These are phyloP conservation scores for Neurospora sp. DNA, from an alignment of 495 filamentous ascomycete genomes.

Conservation along the genomic window DNA sequence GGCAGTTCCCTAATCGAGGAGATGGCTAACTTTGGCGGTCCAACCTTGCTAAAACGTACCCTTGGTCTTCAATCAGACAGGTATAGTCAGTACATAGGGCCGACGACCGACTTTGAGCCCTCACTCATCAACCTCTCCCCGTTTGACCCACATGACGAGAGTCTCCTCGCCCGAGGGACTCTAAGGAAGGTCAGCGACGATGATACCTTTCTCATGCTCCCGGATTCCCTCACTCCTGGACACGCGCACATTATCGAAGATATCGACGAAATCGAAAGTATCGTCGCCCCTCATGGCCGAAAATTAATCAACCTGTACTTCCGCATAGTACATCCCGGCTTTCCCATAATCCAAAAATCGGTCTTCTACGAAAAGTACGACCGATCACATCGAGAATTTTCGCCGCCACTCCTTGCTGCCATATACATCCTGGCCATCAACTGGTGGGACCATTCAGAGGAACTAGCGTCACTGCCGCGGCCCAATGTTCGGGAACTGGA, in stretches of 20 bases:
- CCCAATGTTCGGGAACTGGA: conserved; percentile 72
- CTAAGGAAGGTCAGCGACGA: conserved; percentile 71
- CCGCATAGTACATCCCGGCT: conserved; percentile 75
- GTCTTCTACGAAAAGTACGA: conserved; percentile 79
- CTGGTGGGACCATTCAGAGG: conserved; percentile 71
- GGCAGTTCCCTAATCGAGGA: conserved; percentile 44
- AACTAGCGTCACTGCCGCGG: conserved; percentile 50
- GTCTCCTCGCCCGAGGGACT: conserved; percentile 52
- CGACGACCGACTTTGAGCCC: conserved; percentile 64
- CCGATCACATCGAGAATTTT: conserved; percentile 64
- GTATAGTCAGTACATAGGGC: conserved; percentile 55
- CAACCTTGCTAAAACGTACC: conserved; percentile 51
- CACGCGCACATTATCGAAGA: conserved; percentile 53
- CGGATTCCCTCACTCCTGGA: conserved; percentile 51
- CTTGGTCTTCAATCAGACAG: conserved; percentile 53
- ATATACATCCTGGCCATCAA: conserved; percentile 87
- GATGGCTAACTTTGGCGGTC: conserved; percentile 52
- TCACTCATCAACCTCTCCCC: conserved; percentile 60
- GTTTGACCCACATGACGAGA: conserved; percentile 64
- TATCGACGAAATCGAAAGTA: conserved; percentile 67
- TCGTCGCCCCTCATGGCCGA: conserved; percentile 73
- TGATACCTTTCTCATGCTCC: conserved; percentile 76
- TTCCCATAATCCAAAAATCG: conserved; percentile 81
- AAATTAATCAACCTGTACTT: conserved; percentile 83
- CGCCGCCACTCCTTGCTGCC: conserved; percentile 74